Evolutionary conservation across 306 rosid genomes (phyloP).

Genomic region (Aeschynomene evenia): DNA sequence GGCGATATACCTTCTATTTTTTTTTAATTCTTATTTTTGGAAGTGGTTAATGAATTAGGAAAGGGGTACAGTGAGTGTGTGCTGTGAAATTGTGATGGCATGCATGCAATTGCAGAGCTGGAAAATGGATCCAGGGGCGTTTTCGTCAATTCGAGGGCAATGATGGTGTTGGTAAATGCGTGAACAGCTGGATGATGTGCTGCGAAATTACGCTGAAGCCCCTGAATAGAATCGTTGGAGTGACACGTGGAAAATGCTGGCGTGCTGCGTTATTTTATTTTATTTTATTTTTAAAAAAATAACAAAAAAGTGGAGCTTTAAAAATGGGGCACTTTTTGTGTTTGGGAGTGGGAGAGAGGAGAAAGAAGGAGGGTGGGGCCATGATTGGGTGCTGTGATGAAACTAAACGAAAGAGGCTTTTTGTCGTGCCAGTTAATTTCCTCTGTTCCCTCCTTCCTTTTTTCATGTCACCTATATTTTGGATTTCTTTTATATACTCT

Average conservation of each 20-base stretch:
- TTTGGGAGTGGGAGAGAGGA: background rate
- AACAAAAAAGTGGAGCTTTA: background rate
- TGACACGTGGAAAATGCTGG: slow-evolving; percentile 20
- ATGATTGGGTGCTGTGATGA: background rate
- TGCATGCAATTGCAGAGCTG: slow-evolving; percentile 27
- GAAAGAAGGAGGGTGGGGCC: background rate
- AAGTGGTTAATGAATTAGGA: background rate
- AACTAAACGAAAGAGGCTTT: slow-evolving; percentile 4
- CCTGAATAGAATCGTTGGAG: slow-evolving; percentile 16
- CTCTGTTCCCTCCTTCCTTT: slow-evolving; percentile 23
- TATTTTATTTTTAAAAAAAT: background rate
- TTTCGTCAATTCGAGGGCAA: background rate
- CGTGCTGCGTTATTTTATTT: background rate
- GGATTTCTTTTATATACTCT: background rate
- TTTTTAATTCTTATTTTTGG: background rate
- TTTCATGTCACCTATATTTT: background rate
- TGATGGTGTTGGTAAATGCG: slow-evolving; percentile 36
- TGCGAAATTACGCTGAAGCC: slow-evolving; percentile 15
- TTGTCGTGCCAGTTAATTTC: slow-evolving; percentile 34
- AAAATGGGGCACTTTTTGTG: background rate
- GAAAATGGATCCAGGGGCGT: slow-evolving; percentile 27
- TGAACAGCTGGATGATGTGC: slow-evolving; percentile 32
- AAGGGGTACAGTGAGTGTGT: slow-evolving; percentile 25
- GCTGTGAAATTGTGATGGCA: slow-evolving; percentile 33
- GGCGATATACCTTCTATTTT: background rate